Base-by-base conservation (phyloP, 148 eudicot genomes). In the Silene uniflora region DNA sequence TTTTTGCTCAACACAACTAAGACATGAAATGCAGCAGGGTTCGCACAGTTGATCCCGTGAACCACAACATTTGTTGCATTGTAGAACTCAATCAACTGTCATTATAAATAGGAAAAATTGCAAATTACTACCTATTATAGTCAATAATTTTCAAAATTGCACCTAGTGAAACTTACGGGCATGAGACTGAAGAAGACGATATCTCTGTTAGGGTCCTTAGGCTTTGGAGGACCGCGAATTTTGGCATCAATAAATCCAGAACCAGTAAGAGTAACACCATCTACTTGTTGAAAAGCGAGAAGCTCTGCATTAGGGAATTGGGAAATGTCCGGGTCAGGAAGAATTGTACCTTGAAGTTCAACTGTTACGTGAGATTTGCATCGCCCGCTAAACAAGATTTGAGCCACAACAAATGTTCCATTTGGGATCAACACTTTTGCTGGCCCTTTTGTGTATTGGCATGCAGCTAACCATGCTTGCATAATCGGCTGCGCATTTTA, bases 401-500 rank as follows among this genome's bases (percentile, higher is more conserved):
- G 83, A 2, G 87, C 92, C 2, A 78, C 65, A 13, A 72, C 62
- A 29, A 27, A 91, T 0, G n/a, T 80, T 22, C 93, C 97, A 3
- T 39, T 42, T 0, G 94, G 92, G 22, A 92, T 72, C 7, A 86
- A 18, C 44, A 92, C 78, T 27, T 61, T 88, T 32, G 87, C 79
- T 1, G 86, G 49, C 8, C 82, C 87, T 0, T 14, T 18, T 9
- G 77, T 62, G 23, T 56, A 71, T 0, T 81, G 3, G 77, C 97
- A 91, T 62, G 94, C 97, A 14, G 77, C 75, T 3, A 11, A 73
- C 94, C 94, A 91, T 72, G 94, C 84, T 62, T 18, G 62, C 11
- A 73, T 77, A 8, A 91, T 60, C 2, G 77, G 78, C 97, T 91
- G 79, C 70, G 76, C 16, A 29, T 69, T 13, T 7, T 24, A 14